Conservation (phyloP, 768 basidiomycete genomes). For the Phylloporus sp. region DNA sequence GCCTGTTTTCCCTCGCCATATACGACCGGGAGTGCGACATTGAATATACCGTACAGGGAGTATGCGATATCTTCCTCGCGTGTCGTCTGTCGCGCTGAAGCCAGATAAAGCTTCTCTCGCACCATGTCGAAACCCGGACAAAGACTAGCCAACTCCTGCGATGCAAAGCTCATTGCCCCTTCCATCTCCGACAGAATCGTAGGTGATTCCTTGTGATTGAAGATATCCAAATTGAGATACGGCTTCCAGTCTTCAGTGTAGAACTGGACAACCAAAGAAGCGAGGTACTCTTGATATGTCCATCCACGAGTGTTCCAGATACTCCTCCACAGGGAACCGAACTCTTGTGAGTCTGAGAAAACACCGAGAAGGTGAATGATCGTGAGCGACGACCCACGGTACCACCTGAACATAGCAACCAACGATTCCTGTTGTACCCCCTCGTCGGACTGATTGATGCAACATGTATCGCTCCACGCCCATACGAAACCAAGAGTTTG, state of each 20-base stretch:
- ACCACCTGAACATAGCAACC: slow-evolving; percentile 15
- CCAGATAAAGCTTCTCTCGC: slow-evolving; percentile 8
- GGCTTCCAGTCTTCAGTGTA: slow-evolving; percentile 10
- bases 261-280: slow-evolving; percentile 7
- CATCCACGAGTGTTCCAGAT: slow-evolving; percentile 17
- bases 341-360: neutral
- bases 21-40: slow-evolving; percentile 3
- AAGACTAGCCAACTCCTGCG: neutral
- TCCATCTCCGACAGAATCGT: slow-evolving; percentile 2
- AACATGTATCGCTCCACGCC: slow-evolving; percentile 4
- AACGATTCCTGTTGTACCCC: slow-evolving; percentile 6
- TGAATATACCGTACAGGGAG: slow-evolving; percentile 13
- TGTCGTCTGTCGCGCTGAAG: slow-evolving; percentile 12
- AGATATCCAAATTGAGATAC: neutral
- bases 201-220: slow-evolving; percentile 7
- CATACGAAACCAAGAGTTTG: neutral
- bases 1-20: slow-evolving; percentile 12
- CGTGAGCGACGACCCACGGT: neutral
- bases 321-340: neutral
- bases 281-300: slow-evolving; percentile 8
- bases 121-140: neutral
- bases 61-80: slow-evolving; percentile 14
- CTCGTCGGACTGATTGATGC: neutral
- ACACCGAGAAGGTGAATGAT: neutral
- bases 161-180: neutral